These are phyloP conservation scores for Xylaria sp. DNA, from an alignment of 2,329 filamentous ascomycete genomes.

Conservation along the genomic window DNA sequence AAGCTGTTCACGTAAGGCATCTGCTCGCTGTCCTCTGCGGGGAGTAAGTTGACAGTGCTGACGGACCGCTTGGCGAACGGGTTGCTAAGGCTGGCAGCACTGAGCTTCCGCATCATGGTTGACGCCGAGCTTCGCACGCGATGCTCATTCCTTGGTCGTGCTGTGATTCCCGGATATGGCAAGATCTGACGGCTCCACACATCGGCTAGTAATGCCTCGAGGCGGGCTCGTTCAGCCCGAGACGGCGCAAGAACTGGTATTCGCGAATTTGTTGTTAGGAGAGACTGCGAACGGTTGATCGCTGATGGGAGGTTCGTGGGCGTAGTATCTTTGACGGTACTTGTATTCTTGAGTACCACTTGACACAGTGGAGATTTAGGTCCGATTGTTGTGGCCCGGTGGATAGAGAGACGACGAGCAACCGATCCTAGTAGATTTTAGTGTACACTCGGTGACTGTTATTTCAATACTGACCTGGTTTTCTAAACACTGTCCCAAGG, in stretches of 20 bases:
- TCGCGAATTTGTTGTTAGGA: conserved; percentile 73
- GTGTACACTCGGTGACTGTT: background rate
- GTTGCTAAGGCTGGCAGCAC: conserved; percentile 80
- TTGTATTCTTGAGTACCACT: conserved; percentile 88
- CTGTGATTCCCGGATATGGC: conserved; percentile 84
- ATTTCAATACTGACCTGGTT: conserved; percentile 63
- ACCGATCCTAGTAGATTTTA: conserved; percentile 61
- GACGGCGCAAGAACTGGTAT: conserved; percentile 79
- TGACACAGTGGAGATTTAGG: conserved; percentile 75
- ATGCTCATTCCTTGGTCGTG: conserved; percentile 72
- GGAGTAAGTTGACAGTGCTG: conserved; percentile 59
- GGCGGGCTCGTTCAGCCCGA: conserved; percentile 77
- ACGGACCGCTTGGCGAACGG: conserved; percentile 79
- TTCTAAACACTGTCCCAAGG: conserved; percentile 79
- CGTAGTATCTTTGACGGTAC: conserved; percentile 68
- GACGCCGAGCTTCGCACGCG: conserved; percentile 82
- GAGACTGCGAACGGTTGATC: conserved; percentile 82
- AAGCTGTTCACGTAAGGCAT: conserved; percentile 40
- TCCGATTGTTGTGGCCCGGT: conserved; percentile 79
- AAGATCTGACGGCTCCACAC: conserved; percentile 86
- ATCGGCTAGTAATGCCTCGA: conserved; percentile 79
- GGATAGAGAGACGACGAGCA: conserved; percentile 78
- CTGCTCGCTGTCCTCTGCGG: conserved; percentile 48
- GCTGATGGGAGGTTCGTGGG: conserved; percentile 57
- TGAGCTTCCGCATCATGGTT: conserved; percentile 88